These are phyloP conservation scores for Syzygium malaccense DNA, from an alignment of 441 rosid genomes.

Conservation along the genomic window DNA sequence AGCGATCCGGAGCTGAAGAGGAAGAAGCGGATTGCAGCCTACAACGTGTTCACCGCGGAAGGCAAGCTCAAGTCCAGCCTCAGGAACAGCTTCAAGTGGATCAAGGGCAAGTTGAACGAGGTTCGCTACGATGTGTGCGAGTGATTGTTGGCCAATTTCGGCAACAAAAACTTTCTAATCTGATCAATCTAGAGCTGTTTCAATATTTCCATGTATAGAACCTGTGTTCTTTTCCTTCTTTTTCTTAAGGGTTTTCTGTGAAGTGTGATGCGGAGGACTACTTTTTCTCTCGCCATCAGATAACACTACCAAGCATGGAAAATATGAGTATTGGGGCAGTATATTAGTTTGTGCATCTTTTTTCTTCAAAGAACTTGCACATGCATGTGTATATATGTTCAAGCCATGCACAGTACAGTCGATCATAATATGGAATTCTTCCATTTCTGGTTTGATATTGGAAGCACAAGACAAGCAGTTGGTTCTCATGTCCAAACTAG, in stretches of 20 bases:
- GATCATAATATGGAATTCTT: neutral
- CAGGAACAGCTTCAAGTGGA: constrained; percentile 83
- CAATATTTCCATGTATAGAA: neutral
- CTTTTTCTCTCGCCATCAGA: neutral
- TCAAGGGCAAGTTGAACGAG: constrained; percentile 66
- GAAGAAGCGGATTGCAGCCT: constrained; percentile 82
- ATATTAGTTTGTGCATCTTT: neutral
- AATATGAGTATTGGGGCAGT: neutral
- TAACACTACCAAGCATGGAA: neutral
- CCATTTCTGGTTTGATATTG: neutral
- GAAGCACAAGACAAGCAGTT: neutral
- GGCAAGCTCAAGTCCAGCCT: constrained; percentile 71
- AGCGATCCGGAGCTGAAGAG: constrained; percentile 75
- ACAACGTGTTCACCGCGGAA: constrained; percentile 63
- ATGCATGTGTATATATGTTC: neutral
- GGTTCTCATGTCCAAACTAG: neutral
- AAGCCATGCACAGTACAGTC: neutral
- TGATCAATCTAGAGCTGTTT: neutral
- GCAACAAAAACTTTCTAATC: neutral
- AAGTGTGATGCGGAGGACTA: neutral
- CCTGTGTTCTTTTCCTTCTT: neutral
- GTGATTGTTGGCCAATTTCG: neutral
- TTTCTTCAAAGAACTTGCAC: neutral
- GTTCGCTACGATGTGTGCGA: constrained; percentile 31
- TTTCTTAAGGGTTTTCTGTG: neutral